phyloP scores from a whole-genome alignment of 306 rosid species.

The Vigna hirtella region DNA sequence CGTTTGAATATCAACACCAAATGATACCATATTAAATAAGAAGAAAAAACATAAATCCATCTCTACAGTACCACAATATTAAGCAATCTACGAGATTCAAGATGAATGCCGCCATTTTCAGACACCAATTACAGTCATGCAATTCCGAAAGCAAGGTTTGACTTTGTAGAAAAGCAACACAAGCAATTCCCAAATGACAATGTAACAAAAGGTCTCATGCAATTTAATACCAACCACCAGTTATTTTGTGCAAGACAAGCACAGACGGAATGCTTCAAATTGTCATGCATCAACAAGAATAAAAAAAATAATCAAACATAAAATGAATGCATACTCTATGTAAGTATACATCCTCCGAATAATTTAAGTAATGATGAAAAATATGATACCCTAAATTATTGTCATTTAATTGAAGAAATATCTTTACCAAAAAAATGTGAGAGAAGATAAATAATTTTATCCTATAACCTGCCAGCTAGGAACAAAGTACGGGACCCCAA shows the following conservation, averaged over 20 bases:
- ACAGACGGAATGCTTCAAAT: slow-evolving; percentile 17
- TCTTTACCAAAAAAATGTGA: slow-evolving; percentile 11
- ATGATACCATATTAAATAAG: slow-evolving; percentile 17
- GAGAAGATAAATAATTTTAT: slow-evolving; percentile 33
- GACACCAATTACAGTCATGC: slow-evolving; percentile 26
- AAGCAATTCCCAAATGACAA: slow-evolving; percentile 36
- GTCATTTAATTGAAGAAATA: slow-evolving; percentile 17
- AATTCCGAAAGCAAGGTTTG: slow-evolving; percentile 18
- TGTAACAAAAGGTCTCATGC: background rate
- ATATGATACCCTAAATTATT: slow-evolving; percentile 23
- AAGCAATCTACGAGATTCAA: background rate
- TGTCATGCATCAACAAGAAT: slow-evolving; percentile 30
- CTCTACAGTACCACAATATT: background rate
- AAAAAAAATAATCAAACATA: background rate
- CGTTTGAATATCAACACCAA: slow-evolving; percentile 22
- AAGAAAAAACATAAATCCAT: background rate
- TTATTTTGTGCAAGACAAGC: slow-evolving; percentile 26
- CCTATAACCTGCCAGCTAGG: slow-evolving; percentile 98
- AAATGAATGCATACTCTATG: background rate
- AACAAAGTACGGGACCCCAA: slow-evolving; percentile 91
- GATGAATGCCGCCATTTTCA: background rate
- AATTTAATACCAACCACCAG: slow-evolving; percentile 29
- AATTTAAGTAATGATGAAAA: slow-evolving; percentile 36
- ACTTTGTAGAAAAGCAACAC: slow-evolving; percentile 32
- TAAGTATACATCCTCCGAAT: slow-evolving; percentile 20